Evolutionary conservation across 768 basidiomycete genomes (phyloP).

Genomic region (Boletellus emodensis): DNA sequence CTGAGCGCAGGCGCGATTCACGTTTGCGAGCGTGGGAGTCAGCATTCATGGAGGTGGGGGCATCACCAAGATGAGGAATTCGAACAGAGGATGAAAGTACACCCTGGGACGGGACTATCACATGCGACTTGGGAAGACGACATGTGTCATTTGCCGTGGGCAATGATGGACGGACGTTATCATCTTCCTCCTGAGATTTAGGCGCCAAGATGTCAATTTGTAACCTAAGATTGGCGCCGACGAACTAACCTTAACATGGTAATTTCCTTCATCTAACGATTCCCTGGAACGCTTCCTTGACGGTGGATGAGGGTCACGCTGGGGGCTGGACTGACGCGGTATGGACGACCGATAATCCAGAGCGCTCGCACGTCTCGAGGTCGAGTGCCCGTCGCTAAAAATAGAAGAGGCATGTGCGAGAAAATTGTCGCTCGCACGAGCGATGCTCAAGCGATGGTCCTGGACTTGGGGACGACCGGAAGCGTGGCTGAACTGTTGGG

Average conservation of each 20-base stretch:
- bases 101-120: conserved; percentile 24
- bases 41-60: conserved; percentile 5
- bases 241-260: conserved; percentile 29
- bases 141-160: conserved; percentile 20
- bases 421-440: conserved; percentile 32
- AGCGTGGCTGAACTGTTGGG: conserved; percentile 22
- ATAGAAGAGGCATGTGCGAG: conserved; percentile 31
- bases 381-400: conserved; percentile 22
- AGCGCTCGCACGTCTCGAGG: conserved; percentile 14
- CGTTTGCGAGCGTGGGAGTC: conserved; percentile 18
- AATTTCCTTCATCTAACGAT: conserved; percentile 24
- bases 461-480: conserved; percentile 22
- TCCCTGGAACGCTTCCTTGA: conserved; percentile 34
- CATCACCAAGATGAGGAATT: conserved; percentile 11
- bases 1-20: conserved; percentile 22
- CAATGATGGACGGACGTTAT: conserved; percentile 17
- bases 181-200: conserved; percentile 29
- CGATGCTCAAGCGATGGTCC: conserved; percentile 31
- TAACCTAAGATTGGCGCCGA: conserved; percentile 29
- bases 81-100: conserved; percentile 11
- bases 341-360: conserved; percentile 16
- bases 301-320: conserved; percentile 19
- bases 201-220: conserved; percentile 21
- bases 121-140: conserved; percentile 21
- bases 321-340: conserved; percentile 15